Evolutionary conservation across 352 stramenopile genomes (phyloP).

Genomic region (Globisporangium splendens): DNA sequence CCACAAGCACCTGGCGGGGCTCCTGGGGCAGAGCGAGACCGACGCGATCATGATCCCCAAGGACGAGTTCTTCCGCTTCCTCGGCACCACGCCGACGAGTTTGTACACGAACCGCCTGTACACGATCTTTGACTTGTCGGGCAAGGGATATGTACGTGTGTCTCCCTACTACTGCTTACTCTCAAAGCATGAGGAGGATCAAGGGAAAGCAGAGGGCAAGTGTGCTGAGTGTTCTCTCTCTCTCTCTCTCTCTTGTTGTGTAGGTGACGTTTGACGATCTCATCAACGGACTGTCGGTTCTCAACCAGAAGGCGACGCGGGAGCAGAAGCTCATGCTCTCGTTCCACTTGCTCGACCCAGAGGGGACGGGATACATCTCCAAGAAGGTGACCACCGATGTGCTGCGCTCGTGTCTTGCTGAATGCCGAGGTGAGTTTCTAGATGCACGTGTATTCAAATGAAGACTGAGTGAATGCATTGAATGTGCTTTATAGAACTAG

Average conservation of each 20-base stretch:
- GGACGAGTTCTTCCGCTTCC: constrained; percentile 85
- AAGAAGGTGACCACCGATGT: constrained; percentile 82
- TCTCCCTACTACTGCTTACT: background rate
- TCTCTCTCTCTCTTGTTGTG: background rate
- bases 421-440: constrained; percentile 59
- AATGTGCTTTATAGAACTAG: constrained; percentile 45
- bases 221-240: no score
- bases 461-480: background rate
- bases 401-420: constrained; percentile 78
- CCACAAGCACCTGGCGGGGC: constrained; percentile 63
- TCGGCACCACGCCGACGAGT: constrained; percentile 64
- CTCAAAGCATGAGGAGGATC: background rate
- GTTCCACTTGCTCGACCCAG: constrained; percentile 77
- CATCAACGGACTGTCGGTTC: constrained; percentile 72
- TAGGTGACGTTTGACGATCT: constrained; percentile 84
- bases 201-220: background rate
- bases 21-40: constrained; percentile 63
- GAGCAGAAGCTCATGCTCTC: constrained; percentile 87
- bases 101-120: constrained; percentile 86
- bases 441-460: no score
- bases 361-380: constrained; percentile 78
- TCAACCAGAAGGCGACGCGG: constrained; percentile 82
- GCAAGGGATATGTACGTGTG: constrained; percentile 58
- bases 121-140: constrained; percentile 80
- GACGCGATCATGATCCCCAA: constrained; percentile 77